phyloP scores from a whole-genome alignment of 1,284 basidiomycete species.

The Rhodotorula sp. region DNA sequence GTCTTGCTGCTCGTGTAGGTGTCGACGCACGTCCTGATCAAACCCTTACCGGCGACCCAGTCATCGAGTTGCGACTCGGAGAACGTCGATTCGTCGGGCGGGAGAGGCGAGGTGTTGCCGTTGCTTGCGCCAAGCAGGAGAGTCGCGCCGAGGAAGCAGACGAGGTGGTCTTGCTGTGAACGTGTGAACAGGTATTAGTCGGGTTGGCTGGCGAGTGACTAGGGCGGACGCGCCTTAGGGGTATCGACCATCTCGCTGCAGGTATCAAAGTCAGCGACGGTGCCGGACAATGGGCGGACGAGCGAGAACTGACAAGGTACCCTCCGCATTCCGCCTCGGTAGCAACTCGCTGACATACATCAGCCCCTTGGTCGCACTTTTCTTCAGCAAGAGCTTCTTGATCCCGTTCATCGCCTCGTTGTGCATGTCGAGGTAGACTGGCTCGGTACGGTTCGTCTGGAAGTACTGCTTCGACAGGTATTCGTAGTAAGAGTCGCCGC shows the following conservation, averaged over 20 bases:
- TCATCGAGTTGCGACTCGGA: slow-evolving; percentile 61
- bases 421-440: slow-evolving; percentile 84
- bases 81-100: slow-evolving; percentile 57
- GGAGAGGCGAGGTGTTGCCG: slow-evolving; percentile 58
- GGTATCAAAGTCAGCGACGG: background rate
- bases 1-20: slow-evolving; percentile 77
- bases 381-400: slow-evolving; percentile 68
- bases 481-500: slow-evolving; percentile 92
- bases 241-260: slow-evolving; percentile 23
- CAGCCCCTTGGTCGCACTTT: slow-evolving; percentile 56
- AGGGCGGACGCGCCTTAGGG: slow-evolving; percentile 8
- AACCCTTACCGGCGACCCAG: slow-evolving; percentile 74
- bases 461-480: slow-evolving; percentile 47
- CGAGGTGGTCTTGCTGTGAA: slow-evolving; percentile 85
- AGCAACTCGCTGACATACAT: slow-evolving; percentile 78
- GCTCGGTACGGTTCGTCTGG: slow-evolving; percentile 68
- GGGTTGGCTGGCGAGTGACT: background rate
- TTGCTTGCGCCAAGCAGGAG: slow-evolving; percentile 85
- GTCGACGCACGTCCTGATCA: slow-evolving; percentile 79
- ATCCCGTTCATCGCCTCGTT: slow-evolving; percentile 77
- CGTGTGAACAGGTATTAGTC: no score
- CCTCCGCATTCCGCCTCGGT: slow-evolving; percentile 46
- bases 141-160: slow-evolving; percentile 84
- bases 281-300: background rate
- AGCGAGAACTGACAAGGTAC: slow-evolving; percentile 27